Evolutionary conservation across 768 basidiomycete species (phyloP), one percentile per base, ranked within the genome.

Genomic region (Leucosporidium yakuticum): DNA sequence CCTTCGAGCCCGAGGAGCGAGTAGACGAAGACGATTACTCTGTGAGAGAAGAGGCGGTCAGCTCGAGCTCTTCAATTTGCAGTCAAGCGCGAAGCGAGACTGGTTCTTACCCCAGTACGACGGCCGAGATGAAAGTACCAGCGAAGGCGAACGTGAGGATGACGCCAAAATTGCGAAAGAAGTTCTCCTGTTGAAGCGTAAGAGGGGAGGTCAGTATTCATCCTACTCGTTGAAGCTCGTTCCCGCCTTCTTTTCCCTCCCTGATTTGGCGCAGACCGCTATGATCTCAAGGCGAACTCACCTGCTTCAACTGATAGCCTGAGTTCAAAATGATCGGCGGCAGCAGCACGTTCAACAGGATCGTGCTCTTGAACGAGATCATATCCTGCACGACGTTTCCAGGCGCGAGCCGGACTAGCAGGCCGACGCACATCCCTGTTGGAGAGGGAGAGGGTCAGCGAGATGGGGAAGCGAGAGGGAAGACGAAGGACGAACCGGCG

Each of bases 261-360:
- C n/a, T n/a, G n/a, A n/a, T n/a, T n/a, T n/a, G n/a, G n/a, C n/a
- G n/a, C n/a, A n/a, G n/a, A n/a, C n/a, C n/a, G n/a, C n/a, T n/a
- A n/a, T n/a, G n/a, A n/a, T n/a, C n/a, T n/a, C n/a, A n/a, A 8
- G 9, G 27, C 17, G 39, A 17, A 75, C 85, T 68, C 65, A 87
- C 92, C 83, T 98, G 94, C 78, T 93, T 95, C 66, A 99, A 86
- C 79, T 96, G 93, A 78, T 96, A 99, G 9, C 96, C 96, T 3
- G 93, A 96, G 79, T 94, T 96, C 50, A 99, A 81, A 77, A 99
- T 99, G 78, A 99, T 99, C 1, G 96, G 96, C 8, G 95, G 96
- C 6, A 98, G 85, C n/a, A 99, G 83, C 27, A 98, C 83, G 79
- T 99, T 98, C 83, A 98, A 96, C 82, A 99, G 95, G 60, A 98